Percentiles rank a stretch among this genome's conserved stretches.
Evolutionary conservation across 768 basidiomycete genomes (phyloP).

Genomic region (Antrodiella citrinella): DNA sequence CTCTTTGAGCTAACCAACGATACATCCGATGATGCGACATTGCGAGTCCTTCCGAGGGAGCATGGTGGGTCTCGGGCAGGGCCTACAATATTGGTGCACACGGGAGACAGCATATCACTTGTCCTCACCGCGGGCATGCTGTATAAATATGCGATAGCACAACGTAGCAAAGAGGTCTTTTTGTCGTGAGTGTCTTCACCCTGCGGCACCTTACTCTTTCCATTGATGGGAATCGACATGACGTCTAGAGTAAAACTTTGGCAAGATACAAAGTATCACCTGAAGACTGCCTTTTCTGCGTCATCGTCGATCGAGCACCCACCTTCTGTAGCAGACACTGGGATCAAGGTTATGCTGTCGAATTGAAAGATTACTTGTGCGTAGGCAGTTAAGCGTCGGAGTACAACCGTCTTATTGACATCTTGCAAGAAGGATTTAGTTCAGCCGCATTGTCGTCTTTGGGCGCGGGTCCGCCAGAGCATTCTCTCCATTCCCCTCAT

Average conservation of each 20-base stretch:
- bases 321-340: not conserved
- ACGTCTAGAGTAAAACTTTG: conserved; percentile 34
- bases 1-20: conserved; percentile 45
- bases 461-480: not conserved
- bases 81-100: conserved; percentile 30
- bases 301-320: not conserved
- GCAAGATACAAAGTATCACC: conserved; percentile 31
- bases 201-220: no score
- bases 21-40: conserved; percentile 28
- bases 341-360: not conserved
- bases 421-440: no score
- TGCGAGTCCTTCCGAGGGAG: conserved; percentile 30
- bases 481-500: not conserved
- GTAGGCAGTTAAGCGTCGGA: no score
- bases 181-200: conserved; percentile 41
- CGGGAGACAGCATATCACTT: conserved; percentile 35
- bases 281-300: not conserved
- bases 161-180: conserved; percentile 29
- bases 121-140: conserved; percentile 40
- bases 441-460: no score
- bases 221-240: not conserved
- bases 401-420: no score
- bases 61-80: conserved; percentile 21
- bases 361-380: no score
- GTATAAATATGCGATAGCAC: conserved; percentile 40